Base-by-base conservation (phyloP, 2,329 filamentous ascomycete species). In the Colletotrichum karsti region DNA sequence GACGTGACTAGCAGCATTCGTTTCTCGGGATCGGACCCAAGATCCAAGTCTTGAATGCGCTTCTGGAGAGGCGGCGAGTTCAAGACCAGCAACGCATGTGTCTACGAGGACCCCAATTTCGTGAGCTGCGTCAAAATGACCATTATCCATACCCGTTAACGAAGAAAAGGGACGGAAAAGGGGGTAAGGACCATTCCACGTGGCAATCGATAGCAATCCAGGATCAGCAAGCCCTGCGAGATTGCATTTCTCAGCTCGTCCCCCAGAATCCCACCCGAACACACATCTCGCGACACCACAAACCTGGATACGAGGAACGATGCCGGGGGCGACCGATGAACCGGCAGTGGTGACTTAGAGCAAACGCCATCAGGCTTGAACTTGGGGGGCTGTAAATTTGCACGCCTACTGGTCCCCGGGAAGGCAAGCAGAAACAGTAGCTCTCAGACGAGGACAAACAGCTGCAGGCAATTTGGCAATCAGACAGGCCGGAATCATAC, bases 221-320 rank as follows among this genome's bases (percentile, higher is more conserved):
- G 44, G 18, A 20, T 59, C 18, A 37, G 24, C 26, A 30, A 44
- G 24, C 24, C 35, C 55, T 30, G 46, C 15, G 54, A 59, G 30
- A 59, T 63, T 56, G 39, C 48, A 63, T 39, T 37, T 44, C 42
- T 50, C 39, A 39, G 62, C 37, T 46, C 9, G 33, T 22, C n/a
- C 13, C 22, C 22, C 10, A 41, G 20, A 2, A 41, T 39, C n/a
- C 33, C 15, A 33, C 28, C 24, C 5, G 39, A 48, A 13, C 12
- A n/a, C 18, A 13, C 13, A 33, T 9, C 5, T 56, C 20, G 39
- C 6, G 22, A 10, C 15, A 12, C 28, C 26, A 15, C 46, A 7
- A 7, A 7, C n/a, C n/a, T 35, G 48, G 48, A 41, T 7, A 22
- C 46, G 58, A 33, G 46, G 13, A 42, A n/a, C 20, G 20, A 13